Conservation (phyloP, 257 asterid species). For the Coffea eugenioides region DNA sequence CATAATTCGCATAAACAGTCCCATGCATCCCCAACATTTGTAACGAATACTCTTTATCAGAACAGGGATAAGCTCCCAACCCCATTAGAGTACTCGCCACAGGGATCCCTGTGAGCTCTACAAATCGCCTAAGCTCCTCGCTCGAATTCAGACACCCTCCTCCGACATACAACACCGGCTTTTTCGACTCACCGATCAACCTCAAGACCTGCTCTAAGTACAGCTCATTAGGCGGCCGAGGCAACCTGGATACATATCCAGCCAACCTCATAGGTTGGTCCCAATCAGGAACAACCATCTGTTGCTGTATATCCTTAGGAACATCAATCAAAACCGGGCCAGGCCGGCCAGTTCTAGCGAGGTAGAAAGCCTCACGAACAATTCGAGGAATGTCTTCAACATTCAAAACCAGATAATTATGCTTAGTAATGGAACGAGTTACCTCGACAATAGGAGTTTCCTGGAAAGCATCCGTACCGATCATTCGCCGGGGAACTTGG, state of each 20-base stretch:
- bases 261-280: conserved; percentile 52
- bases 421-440: conserved; percentile 81
- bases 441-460: conserved; percentile 84
- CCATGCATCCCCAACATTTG: conserved; percentile 97
- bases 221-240: conserved; percentile 41
- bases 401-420: conserved; percentile 66
- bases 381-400: conserved; percentile 70
- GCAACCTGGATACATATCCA: conserved; percentile 67
- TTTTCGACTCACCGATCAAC: conserved; percentile 59
- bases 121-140: conserved; percentile 61
- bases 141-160: conserved; percentile 85
- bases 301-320: conserved; percentile 84
- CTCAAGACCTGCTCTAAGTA: conserved; percentile 56
- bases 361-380: conserved; percentile 62
- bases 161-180: conserved; percentile 74
- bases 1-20: conserved; percentile 73
- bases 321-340: conserved; percentile 80
- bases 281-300: conserved; percentile 75
- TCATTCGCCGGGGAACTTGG: conserved; percentile 80
- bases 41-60: conserved; percentile 49
- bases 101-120: conserved; percentile 59
- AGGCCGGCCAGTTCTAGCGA: conserved; percentile 67
- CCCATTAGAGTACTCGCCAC: conserved; percentile 87
- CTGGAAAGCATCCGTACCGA: conserved; percentile 85
- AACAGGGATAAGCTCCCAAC: conserved; percentile 62